phyloP scores from a whole-genome alignment of 208 protist genomes.

The Trypanosoma rangeli region DNA sequence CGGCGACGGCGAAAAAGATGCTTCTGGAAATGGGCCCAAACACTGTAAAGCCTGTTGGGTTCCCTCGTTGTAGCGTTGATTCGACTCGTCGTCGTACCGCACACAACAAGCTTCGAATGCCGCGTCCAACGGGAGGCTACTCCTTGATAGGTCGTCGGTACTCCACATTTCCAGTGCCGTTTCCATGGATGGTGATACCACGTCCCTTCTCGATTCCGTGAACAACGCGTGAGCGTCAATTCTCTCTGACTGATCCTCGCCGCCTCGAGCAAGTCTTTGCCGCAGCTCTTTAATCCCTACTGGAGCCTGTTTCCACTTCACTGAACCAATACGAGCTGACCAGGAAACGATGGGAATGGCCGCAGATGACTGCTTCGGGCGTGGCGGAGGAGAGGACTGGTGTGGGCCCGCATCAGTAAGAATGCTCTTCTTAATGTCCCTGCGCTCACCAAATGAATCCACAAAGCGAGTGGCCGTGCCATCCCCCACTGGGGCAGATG shows the following conservation, averaged over 20 bases:
- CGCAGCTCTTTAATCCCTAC: neutral
- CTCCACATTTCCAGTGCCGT: neutral
- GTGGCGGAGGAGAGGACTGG: conserved; percentile 26
- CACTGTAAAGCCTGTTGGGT: neutral
- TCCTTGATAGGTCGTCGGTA: neutral
- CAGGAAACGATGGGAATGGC: neutral
- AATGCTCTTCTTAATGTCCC: neutral
- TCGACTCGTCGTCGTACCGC: neutral
- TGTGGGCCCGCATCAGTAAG: neutral
- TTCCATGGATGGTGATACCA: neutral
- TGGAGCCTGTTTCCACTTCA: neutral
- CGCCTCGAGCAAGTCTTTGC: neutral
- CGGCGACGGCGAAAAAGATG: conserved; percentile 1
- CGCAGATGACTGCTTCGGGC: neutral
- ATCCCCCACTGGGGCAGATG: neutral
- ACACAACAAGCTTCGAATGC: neutral
- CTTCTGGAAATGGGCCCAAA: neutral
- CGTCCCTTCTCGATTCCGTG: neutral
- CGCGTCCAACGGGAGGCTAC: neutral
- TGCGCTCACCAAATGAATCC: neutral
- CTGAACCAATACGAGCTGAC: neutral
- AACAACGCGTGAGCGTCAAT: neutral
- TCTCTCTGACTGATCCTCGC: neutral
- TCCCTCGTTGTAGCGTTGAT: conserved; percentile 7
- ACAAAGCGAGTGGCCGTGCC: neutral